Evolutionary conservation across 129 eudicot genomes (phyloP).

Genomic region (Mikania micrantha): DNA sequence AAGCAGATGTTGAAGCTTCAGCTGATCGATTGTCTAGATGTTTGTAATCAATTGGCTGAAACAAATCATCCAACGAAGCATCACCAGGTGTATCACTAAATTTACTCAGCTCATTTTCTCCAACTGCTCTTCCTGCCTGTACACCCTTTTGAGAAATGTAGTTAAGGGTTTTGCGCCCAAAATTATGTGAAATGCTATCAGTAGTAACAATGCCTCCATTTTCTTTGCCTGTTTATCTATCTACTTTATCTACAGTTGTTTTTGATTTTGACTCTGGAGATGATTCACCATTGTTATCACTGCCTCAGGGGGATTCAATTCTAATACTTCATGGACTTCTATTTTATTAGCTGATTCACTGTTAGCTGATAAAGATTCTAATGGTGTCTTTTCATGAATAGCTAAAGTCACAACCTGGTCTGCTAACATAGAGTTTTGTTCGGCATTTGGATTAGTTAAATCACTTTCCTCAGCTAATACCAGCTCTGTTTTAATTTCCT

Average conservation of each 20-base stretch:
- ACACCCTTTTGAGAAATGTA: slow-evolving; percentile 48
- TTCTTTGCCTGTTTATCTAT: slow-evolving; percentile 38
- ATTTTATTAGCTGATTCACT: slow-evolving; percentile 22
- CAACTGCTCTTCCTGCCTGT: slow-evolving; percentile 35
- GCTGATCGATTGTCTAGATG: slow-evolving; percentile 40
- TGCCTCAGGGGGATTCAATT: slow-evolving; percentile 28
- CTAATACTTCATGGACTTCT: slow-evolving; percentile 29
- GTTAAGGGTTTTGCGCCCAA: slow-evolving; percentile 45
- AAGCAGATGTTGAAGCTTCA: slow-evolving; percentile 77
- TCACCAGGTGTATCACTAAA: slow-evolving; percentile 97
- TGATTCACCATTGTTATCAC: slow-evolving; percentile 40
- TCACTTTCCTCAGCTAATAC: slow-evolving; percentile 37
- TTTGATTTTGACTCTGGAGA: slow-evolving; percentile 39
- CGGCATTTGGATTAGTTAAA: slow-evolving; percentile 15
- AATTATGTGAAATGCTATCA: slow-evolving; percentile 30
- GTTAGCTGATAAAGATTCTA: slow-evolving; percentile 27
- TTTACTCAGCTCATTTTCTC: slow-evolving; percentile 69
- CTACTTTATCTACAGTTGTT: slow-evolving; percentile 20
- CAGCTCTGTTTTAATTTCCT: slow-evolving; percentile 50
- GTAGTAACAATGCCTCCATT: slow-evolving; percentile 40
- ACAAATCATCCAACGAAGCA: slow-evolving; percentile 89
- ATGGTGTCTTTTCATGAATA: slow-evolving; percentile 46
- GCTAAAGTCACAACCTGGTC: slow-evolving; percentile 74
- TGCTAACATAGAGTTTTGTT: slow-evolving; percentile 37
- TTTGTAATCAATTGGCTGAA: slow-evolving; percentile 60